phyloP scores from a whole-genome alignment of 805 yeast genomes.

The Metschnikowia anglica region DNA sequence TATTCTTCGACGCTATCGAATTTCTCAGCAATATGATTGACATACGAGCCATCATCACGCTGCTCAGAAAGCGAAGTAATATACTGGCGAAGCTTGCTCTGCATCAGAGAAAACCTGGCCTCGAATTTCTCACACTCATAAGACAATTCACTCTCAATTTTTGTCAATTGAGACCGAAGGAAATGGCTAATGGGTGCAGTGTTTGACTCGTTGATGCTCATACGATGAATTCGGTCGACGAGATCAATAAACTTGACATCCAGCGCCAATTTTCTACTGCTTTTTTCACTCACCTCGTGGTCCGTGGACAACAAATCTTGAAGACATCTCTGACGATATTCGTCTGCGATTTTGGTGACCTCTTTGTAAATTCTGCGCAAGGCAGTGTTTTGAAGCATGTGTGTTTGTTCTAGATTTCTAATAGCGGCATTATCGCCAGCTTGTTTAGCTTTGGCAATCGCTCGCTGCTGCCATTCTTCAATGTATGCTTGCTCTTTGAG shows the following conservation, averaged over 20 bases:
- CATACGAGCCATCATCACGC: constrained; percentile 36
- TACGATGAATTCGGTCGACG: constrained; percentile 40
- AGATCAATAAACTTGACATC: constrained; percentile 37
- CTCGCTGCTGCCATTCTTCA: constrained; percentile 12
- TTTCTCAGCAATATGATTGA: constrained; percentile 39
- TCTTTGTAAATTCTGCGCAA: constrained; percentile 31
- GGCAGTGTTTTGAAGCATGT: constrained; percentile 30
- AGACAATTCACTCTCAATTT: constrained; percentile 33
- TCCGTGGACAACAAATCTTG: constrained; percentile 40
- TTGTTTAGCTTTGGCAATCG: constrained; percentile 11
- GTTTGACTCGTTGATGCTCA: constrained; percentile 23
- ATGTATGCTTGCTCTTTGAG: constrained; percentile 27
- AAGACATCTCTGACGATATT: constrained; percentile 36
- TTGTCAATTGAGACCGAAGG: constrained; percentile 32
- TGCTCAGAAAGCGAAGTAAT: constrained; percentile 31
- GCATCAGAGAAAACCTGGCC: constrained; percentile 37
- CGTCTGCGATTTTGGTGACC: constrained; percentile 33
- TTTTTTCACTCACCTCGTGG: constrained; percentile 26
- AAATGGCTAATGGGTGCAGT: constrained; percentile 38
- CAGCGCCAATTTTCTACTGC: constrained; percentile 17
- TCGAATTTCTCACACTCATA: constrained; percentile 39
- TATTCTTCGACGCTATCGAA: constrained; percentile 37
- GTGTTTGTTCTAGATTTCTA: constrained; percentile 25
- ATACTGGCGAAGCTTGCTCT: constrained; percentile 37
- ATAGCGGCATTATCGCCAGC: constrained; percentile 11